These are phyloP conservation scores for Penicillium pancosmium DNA, from an alignment of 495 filamentous ascomycete species.

Conservation along the genomic window DNA sequence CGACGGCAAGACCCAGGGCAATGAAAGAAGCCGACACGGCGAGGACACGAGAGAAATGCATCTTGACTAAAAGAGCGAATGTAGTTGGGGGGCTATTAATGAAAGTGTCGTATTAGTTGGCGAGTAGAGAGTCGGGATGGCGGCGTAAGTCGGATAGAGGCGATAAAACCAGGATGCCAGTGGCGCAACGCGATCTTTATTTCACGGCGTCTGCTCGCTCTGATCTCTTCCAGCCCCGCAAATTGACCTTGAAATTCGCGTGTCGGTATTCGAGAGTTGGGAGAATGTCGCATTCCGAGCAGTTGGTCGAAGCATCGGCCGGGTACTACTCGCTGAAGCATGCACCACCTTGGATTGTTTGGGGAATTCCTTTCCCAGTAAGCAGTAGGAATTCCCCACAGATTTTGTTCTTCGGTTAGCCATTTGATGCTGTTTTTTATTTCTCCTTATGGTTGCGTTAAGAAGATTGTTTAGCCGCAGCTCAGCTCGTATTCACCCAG, in stretches of 20 bases:
- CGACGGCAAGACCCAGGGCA: conserved; percentile 30
- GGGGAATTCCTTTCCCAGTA: conserved; percentile 16
- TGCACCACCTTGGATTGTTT: conserved; percentile 9
- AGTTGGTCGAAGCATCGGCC: conserved; percentile 10
- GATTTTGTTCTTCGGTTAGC: background rate
- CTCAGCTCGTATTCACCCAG: background rate
- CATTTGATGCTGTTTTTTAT: background rate
- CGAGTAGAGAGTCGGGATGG: conserved; percentile 3
- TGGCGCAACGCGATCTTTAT: conserved; percentile 32
- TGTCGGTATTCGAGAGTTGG: conserved; percentile 25
- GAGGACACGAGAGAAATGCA: conserved; percentile 37
- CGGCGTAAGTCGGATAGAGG: conserved; percentile 9
- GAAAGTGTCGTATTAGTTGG: conserved; percentile 17
- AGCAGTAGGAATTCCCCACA: background rate
- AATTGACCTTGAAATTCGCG: conserved; percentile 13
- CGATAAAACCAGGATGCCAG: conserved; percentile 4
- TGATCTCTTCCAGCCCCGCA: conserved; percentile 17
- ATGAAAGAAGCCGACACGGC: conserved; percentile 34
- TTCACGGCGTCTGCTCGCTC: conserved; percentile 1
- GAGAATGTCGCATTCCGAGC: conserved; percentile 35
- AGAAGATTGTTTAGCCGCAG: background rate
- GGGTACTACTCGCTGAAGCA: conserved; percentile 10
- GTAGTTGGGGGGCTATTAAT: conserved; percentile 16
- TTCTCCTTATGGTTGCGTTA: background rate
- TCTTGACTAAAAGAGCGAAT: conserved; percentile 13